These are phyloP conservation scores for Heliamphora pulchella DNA, from an alignment of 179 eudicot species.

Conservation along the genomic window DNA sequence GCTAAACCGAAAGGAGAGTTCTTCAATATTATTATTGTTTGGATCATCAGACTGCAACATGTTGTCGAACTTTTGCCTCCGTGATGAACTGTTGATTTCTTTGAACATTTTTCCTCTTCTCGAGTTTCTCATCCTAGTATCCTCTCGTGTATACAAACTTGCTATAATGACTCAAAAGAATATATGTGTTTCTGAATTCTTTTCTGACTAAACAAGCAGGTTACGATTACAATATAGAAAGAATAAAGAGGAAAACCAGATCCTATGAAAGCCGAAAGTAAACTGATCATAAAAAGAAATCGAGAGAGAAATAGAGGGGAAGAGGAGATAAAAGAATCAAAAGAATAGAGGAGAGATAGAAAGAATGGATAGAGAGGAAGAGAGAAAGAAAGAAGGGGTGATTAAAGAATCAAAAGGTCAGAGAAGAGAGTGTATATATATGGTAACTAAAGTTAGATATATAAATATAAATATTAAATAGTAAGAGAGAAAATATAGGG, in stretches of 20 bases:
- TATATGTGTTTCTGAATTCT: neutral
- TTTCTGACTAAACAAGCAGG: neutral
- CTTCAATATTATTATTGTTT: conserved; percentile 18
- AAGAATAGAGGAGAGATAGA: no score
- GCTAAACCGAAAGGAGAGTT: conserved; percentile 23
- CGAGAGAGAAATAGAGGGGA: neutral
- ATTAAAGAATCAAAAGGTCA: conserved; percentile 7
- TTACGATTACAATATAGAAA: neutral
- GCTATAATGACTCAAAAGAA: neutral
- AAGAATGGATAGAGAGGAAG: no score
- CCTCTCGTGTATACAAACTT: neutral
- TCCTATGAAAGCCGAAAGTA: conserved; percentile 13
- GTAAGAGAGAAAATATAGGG: neutral
- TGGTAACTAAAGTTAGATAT: neutral
- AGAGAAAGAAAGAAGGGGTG: no score
- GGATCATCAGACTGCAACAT: neutral
- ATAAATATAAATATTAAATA: neutral
- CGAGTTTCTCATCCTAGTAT: conserved; percentile 3
- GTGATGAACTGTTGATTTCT: neutral
- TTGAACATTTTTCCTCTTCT: neutral
- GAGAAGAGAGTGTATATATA: conserved; percentile 9
- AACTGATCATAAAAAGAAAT: neutral
- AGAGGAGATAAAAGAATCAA: neutral
- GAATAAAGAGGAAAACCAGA: conserved; percentile 14
- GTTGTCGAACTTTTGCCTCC: neutral